Evolutionary conservation across 768 basidiomycete genomes (phyloP), one percentile per base, ranked within the genome.

Genomic region (Leucogyrophana mollusca): DNA sequence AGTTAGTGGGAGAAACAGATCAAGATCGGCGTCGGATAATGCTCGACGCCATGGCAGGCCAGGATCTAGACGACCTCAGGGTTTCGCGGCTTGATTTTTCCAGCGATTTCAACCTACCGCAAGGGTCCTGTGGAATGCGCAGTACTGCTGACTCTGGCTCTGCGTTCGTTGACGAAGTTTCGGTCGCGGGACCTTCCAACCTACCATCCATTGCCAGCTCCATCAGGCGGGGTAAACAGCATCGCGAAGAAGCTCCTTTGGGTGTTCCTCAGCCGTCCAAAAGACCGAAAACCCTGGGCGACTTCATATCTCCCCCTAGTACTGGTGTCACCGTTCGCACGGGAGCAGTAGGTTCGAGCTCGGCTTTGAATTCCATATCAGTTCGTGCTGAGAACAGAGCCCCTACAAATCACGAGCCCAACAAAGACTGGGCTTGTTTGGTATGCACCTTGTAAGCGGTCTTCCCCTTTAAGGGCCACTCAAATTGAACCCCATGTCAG

Each of bases 401-500:
- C 27, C 27, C 27, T 6, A 30, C n/a, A 30, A 40, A 18, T 27
- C 25, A n/a, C n/a, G n/a, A n/a, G 16, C 14, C 10, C 33, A 46
- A 34, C 16, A 44, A 42, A 17, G 46, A 53, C 14, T 87, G 85
- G 85, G 57, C 58, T 34, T 88, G 85, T 55, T 53, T 65, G 10
- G 66, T 79, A 17, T 88, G 85, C 49, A 88, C 85, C 5, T 59
- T 87, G 85, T 87, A 56, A 65, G 84, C 36, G 8, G 13, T 42
- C 10, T 2, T 51, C 25, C 22, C 39, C 14, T 20, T 47, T 50
- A 22, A 33, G 27, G 27, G 27, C n/a, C 13, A 30, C 27, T 30
- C 27, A 13, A 30, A 37, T 47, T 51, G 34, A 56, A 34, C 37
- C 38, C 14, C 9, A 50, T 32, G 34, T 4, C 48, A 85, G 83